Conservation (phyloP, 371 early-diverging fungal species). For the Apophysomyces elegans region DNA sequence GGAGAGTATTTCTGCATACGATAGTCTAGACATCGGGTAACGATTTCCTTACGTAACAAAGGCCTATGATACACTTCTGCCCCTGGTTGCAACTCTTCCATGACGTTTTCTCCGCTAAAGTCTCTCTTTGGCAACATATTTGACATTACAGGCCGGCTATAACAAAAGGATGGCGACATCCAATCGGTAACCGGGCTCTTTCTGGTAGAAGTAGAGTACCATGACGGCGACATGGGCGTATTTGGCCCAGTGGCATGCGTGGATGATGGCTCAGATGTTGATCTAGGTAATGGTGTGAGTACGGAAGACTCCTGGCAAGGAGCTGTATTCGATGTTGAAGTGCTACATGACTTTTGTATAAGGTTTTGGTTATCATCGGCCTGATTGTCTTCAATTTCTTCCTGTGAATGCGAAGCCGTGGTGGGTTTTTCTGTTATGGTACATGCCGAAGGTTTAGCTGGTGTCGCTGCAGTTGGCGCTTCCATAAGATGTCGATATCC, state of each 20-base stretch:
- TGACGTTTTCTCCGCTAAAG: slow-evolving; percentile 6
- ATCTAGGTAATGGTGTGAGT: slow-evolving; percentile 23
- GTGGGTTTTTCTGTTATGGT: too few species aligned
- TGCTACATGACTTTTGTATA: background rate
- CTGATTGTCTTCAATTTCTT: background rate
- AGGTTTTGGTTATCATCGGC: slow-evolving; percentile 7
- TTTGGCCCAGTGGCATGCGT: slow-evolving; percentile 47
- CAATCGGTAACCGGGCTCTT: slow-evolving; percentile 51
- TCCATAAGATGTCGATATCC: slow-evolving; percentile 38
- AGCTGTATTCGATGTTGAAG: background rate
- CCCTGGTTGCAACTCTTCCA: slow-evolving; percentile 15
- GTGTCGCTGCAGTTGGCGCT: slow-evolving; percentile 16
- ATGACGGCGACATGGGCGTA: slow-evolving; percentile 53
- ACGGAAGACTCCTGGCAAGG: slow-evolving; percentile 10
- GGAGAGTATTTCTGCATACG: slow-evolving; percentile 49
- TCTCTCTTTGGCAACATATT: slow-evolving; percentile 36
- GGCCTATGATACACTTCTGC: slow-evolving; percentile 20
- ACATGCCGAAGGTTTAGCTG: slow-evolving; percentile 3
- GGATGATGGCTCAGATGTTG: slow-evolving; percentile 48
- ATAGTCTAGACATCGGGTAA: slow-evolving; percentile 50
- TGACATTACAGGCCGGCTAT: slow-evolving; percentile 49
- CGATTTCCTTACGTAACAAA: slow-evolving; percentile 45
- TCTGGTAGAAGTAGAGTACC: slow-evolving; percentile 54
- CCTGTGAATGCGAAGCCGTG: background rate
- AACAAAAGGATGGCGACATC: slow-evolving; percentile 58